Percentiles rank a stretch among this genome's conserved stretches.
phyloP scores from a whole-genome alignment of 352 stramenopile genomes.

The Phytophthora colocasiae region DNA sequence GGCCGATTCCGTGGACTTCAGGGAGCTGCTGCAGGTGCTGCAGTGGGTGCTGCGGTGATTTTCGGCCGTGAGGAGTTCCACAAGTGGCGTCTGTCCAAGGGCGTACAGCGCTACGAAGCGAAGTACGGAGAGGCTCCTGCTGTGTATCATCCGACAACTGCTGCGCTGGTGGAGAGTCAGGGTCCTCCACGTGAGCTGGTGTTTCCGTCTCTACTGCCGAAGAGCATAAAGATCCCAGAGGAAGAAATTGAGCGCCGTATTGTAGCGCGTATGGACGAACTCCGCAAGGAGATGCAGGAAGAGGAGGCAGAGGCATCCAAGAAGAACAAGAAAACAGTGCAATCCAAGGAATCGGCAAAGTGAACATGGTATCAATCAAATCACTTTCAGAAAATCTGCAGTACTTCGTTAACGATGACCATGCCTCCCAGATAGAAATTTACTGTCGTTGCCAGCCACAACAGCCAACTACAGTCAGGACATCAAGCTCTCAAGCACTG shows the following conservation, averaged over 20 bases:
- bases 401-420: too few relatives aligned
- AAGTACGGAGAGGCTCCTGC: slow-evolving; percentile 76
- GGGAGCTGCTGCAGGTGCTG: slow-evolving; percentile 65
- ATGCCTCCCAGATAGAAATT: too few relatives aligned
- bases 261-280: slow-evolving; percentile 71
- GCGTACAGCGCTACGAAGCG: slow-evolving; percentile 78
- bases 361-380: neutral
- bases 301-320: slow-evolving; percentile 22
- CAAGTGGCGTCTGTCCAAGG: slow-evolving; percentile 78
- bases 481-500: too few relatives aligned
- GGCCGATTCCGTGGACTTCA: slow-evolving; percentile 75
- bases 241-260: slow-evolving; percentile 86
- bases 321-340: slow-evolving; percentile 1
- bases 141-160: slow-evolving; percentile 71
- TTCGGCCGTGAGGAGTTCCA: slow-evolving; percentile 78
- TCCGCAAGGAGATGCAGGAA: slow-evolving; percentile 50
- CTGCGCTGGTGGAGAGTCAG: slow-evolving; percentile 69
- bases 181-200: slow-evolving; percentile 57
- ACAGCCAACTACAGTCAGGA: too few relatives aligned
- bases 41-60: slow-evolving; percentile 63
- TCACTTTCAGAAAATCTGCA: too few relatives aligned
- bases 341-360: neutral
- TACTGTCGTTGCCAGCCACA: too few relatives aligned
- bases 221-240: slow-evolving; percentile 71
- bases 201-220: slow-evolving; percentile 78